These are phyloP conservation scores for Alternaria incomplexa DNA, from an alignment of 2,329 filamentous ascomycete genomes.

Conservation along the genomic window DNA sequence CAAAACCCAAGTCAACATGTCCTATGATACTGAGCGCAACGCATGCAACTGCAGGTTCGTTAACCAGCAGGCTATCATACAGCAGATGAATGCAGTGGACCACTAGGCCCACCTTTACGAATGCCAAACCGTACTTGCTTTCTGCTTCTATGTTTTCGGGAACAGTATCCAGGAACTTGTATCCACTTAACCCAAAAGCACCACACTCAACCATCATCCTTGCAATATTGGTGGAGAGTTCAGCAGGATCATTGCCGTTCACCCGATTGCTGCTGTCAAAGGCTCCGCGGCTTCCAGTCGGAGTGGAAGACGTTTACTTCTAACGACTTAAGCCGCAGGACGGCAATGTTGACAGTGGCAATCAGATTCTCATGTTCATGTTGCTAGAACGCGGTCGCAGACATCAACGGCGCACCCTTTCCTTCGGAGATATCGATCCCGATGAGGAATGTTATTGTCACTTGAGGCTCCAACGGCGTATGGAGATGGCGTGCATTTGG, in stretches of 20 bases:
- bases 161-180: neutral
- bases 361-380: neutral
- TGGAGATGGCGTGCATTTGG: neutral
- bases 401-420: neutral
- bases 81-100: constrained; percentile 22
- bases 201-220: neutral
- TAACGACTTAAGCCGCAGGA: neutral
- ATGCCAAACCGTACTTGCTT: neutral
- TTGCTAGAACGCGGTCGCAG: neutral
- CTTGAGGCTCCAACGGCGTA: neutral
- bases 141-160: neutral
- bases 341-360: neutral
- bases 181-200: neutral
- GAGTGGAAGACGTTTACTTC: neutral
- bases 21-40: constrained; percentile 12
- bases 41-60: constrained; percentile 15
- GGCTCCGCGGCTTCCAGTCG: neutral
- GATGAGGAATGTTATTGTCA: neutral
- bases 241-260: neutral
- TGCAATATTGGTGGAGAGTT: neutral
- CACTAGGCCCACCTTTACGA: constrained; percentile 2
- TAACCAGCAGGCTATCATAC: constrained; percentile 9
- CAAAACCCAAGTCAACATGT: constrained; percentile 1
- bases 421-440: neutral
- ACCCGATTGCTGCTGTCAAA: neutral